Conservation (phyloP, 2,329 filamentous ascomycete species). For the Trichoderma sp. region DNA sequence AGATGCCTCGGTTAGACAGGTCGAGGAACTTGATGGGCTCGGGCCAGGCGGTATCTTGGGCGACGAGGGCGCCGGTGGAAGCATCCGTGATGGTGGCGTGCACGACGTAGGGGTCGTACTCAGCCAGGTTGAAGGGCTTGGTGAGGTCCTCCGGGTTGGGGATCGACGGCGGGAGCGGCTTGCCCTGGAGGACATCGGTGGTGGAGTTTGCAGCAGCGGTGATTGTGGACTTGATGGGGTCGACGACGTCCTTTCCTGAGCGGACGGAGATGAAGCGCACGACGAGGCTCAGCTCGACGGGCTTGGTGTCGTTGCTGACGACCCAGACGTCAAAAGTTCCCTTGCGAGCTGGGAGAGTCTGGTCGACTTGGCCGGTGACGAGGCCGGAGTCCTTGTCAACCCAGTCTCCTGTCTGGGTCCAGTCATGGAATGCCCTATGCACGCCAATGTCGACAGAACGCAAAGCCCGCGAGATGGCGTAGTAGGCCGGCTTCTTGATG, state of each 20-base stretch:
- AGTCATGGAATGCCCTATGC: slow-evolving; percentile 41
- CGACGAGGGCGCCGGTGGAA: slow-evolving; percentile 37
- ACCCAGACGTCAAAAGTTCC: slow-evolving; percentile 44
- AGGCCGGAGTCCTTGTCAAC: slow-evolving; percentile 19
- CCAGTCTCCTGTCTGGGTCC: slow-evolving; percentile 32
- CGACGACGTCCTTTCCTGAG: slow-evolving; percentile 37
- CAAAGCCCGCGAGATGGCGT: slow-evolving; percentile 54
- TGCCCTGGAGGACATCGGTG: slow-evolving; percentile 34
- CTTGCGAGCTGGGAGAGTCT: slow-evolving; percentile 36
- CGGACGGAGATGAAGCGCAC: slow-evolving; percentile 42
- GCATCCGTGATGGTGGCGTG: slow-evolving; percentile 39
- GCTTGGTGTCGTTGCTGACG: slow-evolving; percentile 31
- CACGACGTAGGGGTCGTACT: slow-evolving; percentile 47
- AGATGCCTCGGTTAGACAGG: slow-evolving; percentile 40
- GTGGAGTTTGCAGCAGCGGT: slow-evolving; percentile 37
- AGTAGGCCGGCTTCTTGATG: slow-evolving; percentile 60
- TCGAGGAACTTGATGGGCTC: slow-evolving; percentile 61
- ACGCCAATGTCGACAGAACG: slow-evolving; percentile 59
- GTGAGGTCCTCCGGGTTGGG: slow-evolving; percentile 2
- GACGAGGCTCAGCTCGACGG: slow-evolving; percentile 29
- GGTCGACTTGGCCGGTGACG: slow-evolving; percentile 32
- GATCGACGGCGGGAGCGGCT: slow-evolving; percentile 17
- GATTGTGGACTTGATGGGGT: slow-evolving; percentile 27
- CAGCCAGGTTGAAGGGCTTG: slow-evolving; percentile 32
- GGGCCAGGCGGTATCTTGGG: slow-evolving; percentile 56